Percentiles rank a stretch among this genome's conserved stretches.
Evolutionary conservation across 805 yeast genomes (phyloP).

Genomic region (Komagataella mondaviorum): DNA sequence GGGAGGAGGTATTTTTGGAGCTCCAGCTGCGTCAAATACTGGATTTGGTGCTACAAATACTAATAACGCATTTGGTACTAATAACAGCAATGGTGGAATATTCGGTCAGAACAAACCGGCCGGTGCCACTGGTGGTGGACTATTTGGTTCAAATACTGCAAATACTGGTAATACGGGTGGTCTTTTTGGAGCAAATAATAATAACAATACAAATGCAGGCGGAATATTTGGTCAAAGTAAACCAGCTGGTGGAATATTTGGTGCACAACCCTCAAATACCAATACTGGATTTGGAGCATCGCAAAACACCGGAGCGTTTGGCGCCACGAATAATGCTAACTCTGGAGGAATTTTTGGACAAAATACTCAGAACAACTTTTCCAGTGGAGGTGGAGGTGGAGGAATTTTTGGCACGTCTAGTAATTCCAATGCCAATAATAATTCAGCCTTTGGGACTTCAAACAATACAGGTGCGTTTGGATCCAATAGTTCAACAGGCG

Average conservation of each 20-base stretch:
- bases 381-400: slow-evolving; percentile 6
- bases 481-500: slow-evolving; percentile 10
- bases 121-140: slow-evolving; percentile 18
- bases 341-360: slow-evolving; percentile 8
- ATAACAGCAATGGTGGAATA: slow-evolving; percentile 7
- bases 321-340: slow-evolving; percentile 5
- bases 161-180: slow-evolving; percentile 7
- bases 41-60: slow-evolving; percentile 5
- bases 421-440: slow-evolving; percentile 6
- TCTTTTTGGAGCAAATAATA: slow-evolving; percentile 10
- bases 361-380: not conserved
- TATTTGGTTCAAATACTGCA: slow-evolving; percentile 24
- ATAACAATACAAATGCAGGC: slow-evolving; percentile 11
- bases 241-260: slow-evolving; percentile 19
- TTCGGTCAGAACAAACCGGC: not conserved
- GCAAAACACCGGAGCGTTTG: slow-evolving; percentile 8
- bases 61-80: slow-evolving; percentile 16
- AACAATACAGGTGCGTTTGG: slow-evolving; percentile 8
- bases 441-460: slow-evolving; percentile 17
- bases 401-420: slow-evolving; percentile 23
- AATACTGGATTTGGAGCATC: slow-evolving; percentile 10
- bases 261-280: slow-evolving; percentile 10
- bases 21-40: slow-evolving; percentile 12
- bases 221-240: slow-evolving; percentile 20
- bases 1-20: slow-evolving; percentile 22